A percentile compares a stretch with the other conserved stretches of the same genome.
phyloP scores from a whole-genome alignment of 192 early-diverging fungal species.

The Mortierella hygrophila region DNA sequence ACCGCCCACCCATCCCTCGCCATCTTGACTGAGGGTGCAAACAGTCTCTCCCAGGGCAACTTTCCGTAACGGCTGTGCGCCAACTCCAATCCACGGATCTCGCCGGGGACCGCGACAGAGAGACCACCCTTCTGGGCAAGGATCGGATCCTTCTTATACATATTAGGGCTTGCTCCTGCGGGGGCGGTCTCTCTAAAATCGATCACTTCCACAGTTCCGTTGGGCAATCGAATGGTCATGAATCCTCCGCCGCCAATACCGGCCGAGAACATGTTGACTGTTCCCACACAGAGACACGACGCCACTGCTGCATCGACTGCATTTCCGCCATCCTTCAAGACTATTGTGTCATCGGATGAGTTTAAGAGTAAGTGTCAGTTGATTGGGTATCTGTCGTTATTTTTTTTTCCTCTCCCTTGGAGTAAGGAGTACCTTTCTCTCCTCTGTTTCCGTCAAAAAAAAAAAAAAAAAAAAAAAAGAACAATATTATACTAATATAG shows the following conservation, averaged over 20 bases:
- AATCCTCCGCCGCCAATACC: conserved; percentile 98
- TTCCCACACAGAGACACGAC: conserved; percentile 86
- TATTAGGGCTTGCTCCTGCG: conserved; percentile 74
- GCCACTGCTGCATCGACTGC: conserved; percentile 93
- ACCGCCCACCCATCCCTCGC: conserved; percentile 81
- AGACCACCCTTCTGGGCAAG: conserved; percentile 80
- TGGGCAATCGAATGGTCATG: conserved; percentile 80
- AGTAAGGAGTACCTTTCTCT: not conserved
- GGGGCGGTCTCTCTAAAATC: conserved; percentile 94
- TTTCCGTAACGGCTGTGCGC: conserved; percentile 86
- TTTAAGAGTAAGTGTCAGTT: not conserved
- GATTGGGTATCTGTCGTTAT: not conserved
- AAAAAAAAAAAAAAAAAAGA: not conserved
- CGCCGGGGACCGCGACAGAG: conserved; percentile 87
- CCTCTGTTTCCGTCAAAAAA: not conserved
- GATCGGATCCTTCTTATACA: conserved; percentile 83
- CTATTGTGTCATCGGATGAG: conserved; percentile 24
- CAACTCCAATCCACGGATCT: conserved; percentile 86
- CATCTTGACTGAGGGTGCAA: conserved; percentile 82
- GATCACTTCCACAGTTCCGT: conserved; percentile 74
- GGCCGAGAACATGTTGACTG: conserved; percentile 88
- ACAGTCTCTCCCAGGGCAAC: conserved; percentile 84
- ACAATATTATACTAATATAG: not conserved
- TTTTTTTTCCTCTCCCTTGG: not conserved
- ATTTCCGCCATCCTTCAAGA: conserved; percentile 87